Percentiles rank a stretch among this genome's conserved stretches.
phyloP scores from a whole-genome alignment of 495 filamentous ascomycete genomes.

The Neurospora sp. region DNA sequence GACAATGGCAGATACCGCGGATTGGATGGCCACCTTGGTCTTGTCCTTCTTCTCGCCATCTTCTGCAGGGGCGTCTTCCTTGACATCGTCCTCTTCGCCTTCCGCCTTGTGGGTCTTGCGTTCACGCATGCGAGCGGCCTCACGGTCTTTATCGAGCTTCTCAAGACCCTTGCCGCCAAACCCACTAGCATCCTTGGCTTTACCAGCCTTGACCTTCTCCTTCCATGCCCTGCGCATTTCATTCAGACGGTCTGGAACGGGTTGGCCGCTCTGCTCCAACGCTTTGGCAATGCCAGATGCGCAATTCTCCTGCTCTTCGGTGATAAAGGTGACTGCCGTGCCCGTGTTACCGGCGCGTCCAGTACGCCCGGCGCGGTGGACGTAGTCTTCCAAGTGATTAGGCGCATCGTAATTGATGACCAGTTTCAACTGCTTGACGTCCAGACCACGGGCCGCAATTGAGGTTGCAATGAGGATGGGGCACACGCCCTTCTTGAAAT shows the following conservation, averaged over 20 bases:
- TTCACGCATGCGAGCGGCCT: slow-evolving; percentile 71
- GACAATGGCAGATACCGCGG: slow-evolving; percentile 46
- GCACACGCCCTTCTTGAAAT: slow-evolving; percentile 87
- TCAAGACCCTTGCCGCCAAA: slow-evolving; percentile 96
- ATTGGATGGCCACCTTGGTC: slow-evolving; percentile 53
- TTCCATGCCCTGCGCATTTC: slow-evolving; percentile 57
- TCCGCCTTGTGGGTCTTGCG: slow-evolving; percentile 84
- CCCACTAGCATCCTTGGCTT: slow-evolving; percentile 77
- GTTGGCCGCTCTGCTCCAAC: slow-evolving; percentile 79
- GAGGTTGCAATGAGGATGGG: slow-evolving; percentile 91
- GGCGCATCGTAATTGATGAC: slow-evolving; percentile 97
- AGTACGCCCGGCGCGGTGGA: slow-evolving; percentile 90
- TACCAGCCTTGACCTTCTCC: slow-evolving; percentile 85
- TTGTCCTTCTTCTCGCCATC: slow-evolving; percentile 49
- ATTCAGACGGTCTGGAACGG: slow-evolving; percentile 56
- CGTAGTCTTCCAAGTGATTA: slow-evolving; percentile 96
- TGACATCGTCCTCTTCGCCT: slow-evolving; percentile 77
- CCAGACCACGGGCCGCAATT: slow-evolving; percentile 87
- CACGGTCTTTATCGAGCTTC: slow-evolving; percentile 79
- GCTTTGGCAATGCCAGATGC: slow-evolving; percentile 86
- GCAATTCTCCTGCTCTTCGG: slow-evolving; percentile 82
- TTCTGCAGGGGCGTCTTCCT: slow-evolving; percentile 57
- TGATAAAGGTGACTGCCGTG: slow-evolving; percentile 90
- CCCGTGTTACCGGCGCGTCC: slow-evolving; percentile 92
- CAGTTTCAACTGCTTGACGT: slow-evolving; percentile 92